These are phyloP conservation scores for Botrytis hyacinthi DNA, from an alignment of 2,329 filamentous ascomycete species.

Conservation along the genomic window DNA sequence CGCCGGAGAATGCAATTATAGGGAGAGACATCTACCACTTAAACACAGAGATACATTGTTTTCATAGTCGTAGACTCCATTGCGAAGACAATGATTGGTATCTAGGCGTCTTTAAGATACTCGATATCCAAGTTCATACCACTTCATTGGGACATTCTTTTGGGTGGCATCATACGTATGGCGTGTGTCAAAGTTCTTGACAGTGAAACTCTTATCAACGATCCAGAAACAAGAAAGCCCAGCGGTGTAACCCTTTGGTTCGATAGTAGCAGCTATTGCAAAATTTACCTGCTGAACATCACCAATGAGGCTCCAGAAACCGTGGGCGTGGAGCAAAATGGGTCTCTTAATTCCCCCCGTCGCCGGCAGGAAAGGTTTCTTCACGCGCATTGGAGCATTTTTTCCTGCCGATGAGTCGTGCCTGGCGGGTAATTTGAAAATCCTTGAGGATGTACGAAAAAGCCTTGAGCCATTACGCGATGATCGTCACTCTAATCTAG, in stretches of 20 bases:
- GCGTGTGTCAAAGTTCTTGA: background rate
- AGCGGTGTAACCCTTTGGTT: too few species aligned
- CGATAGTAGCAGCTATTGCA: background rate
- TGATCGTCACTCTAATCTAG: background rate
- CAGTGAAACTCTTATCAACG: background rate
- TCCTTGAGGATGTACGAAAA: too few species aligned
- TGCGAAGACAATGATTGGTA: background rate
- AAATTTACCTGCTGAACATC: background rate
- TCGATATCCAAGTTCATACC: background rate
- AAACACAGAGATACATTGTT: background rate
- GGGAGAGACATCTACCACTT: background rate
- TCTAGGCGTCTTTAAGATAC: background rate
- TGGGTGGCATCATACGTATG: background rate
- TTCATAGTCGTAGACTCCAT: background rate
- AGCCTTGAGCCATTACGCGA: background rate
- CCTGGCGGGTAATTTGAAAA: background rate
- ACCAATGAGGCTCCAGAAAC: too few species aligned
- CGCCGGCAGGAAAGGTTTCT: background rate
- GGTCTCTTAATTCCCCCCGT: background rate
- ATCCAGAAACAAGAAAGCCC: background rate
- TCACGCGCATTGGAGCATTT: background rate
- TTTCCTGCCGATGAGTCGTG: rapidly evolving
- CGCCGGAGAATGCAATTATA: too few species aligned
- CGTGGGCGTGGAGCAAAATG: background rate
- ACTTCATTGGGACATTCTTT: background rate